These are phyloP conservation scores for Emericellopsis cladophorae DNA, from an alignment of 2,329 filamentous ascomycete species.

Conservation along the genomic window DNA sequence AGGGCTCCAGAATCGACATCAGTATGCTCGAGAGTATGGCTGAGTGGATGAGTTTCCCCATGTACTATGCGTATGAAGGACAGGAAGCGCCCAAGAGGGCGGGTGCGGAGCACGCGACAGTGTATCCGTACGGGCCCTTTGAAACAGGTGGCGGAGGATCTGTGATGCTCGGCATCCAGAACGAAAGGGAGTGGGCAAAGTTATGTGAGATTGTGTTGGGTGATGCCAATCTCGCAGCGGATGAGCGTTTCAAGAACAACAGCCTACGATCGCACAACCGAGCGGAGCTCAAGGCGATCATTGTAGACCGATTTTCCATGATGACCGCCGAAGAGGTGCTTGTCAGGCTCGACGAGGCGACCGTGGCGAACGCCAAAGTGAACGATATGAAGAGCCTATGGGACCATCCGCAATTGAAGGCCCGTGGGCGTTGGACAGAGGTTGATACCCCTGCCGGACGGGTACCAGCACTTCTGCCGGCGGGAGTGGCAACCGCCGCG, in stretches of 20 bases:
- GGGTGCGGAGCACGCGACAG: slow-evolving; percentile 38
- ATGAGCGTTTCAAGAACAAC: slow-evolving; percentile 34
- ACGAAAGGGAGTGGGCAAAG: slow-evolving; percentile 40
- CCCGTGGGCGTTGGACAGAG: slow-evolving; percentile 36
- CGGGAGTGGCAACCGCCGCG: not conserved
- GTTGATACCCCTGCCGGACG: slow-evolving; percentile 31
- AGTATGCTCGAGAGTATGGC: slow-evolving; percentile 46
- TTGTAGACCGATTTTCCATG: slow-evolving; percentile 25
- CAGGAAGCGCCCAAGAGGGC: slow-evolving; percentile 27
- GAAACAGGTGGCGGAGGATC: slow-evolving; percentile 29
- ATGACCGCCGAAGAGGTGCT: slow-evolving; percentile 26
- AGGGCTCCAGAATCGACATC: slow-evolving; percentile 36
- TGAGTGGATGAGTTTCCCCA: slow-evolving; percentile 45
- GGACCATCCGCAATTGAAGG: slow-evolving; percentile 37
- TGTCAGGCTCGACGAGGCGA: slow-evolving; percentile 27
- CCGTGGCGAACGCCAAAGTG: slow-evolving; percentile 41
- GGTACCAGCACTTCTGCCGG: slow-evolving; percentile 33
- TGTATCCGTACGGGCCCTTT: slow-evolving; percentile 46
- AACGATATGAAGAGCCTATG: slow-evolving; percentile 42
- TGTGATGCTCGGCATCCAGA: slow-evolving; percentile 45
- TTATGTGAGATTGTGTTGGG: slow-evolving; percentile 33
- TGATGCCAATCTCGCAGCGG: slow-evolving; percentile 24
- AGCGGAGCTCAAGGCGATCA: slow-evolving; percentile 28
- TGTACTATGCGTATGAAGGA: slow-evolving; percentile 38
- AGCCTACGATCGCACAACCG: slow-evolving; percentile 31